Evolutionary conservation across 129 eudicot genomes (phyloP).

Genomic region (Dittrichia graveolens): DNA sequence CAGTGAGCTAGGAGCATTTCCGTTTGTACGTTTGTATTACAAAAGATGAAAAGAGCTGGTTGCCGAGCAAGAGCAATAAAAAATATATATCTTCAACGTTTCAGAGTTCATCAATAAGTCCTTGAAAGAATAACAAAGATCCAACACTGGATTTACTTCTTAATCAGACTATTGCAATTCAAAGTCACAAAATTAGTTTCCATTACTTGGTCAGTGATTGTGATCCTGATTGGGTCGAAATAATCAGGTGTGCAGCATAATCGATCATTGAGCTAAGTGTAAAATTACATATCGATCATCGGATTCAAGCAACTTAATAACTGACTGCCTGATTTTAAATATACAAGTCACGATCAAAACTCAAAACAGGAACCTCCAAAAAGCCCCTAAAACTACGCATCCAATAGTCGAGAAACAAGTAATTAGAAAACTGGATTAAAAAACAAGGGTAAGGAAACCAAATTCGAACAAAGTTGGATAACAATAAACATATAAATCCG

Average conservation of each 20-base stretch:
- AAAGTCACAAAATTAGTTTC: not conserved
- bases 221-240: not conserved
- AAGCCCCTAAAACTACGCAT: too few relatives aligned
- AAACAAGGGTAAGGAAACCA: not conserved
- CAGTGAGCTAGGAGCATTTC: constrained; percentile 11
- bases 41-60: not conserved
- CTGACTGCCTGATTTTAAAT: not conserved
- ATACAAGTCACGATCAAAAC: not conserved
- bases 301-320: not conserved
- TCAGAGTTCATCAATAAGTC: not conserved
- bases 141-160: not conserved
- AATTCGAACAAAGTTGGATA: constrained; percentile 1
- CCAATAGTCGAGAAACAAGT: not conserved
- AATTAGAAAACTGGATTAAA: constrained; percentile 9
- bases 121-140: not conserved
- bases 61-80: not conserved
- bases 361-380: not conserved
- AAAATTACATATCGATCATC: not conserved
- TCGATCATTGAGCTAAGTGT: not conserved
- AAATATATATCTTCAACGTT: not conserved
- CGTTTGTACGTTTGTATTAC: not conserved
- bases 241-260: not conserved
- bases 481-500: not conserved
- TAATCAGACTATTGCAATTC: not conserved
- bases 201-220: not conserved